phyloP scores from a whole-genome alignment of 352 stramenopile genomes.

The Phytophthora chlamydospora region DNA sequence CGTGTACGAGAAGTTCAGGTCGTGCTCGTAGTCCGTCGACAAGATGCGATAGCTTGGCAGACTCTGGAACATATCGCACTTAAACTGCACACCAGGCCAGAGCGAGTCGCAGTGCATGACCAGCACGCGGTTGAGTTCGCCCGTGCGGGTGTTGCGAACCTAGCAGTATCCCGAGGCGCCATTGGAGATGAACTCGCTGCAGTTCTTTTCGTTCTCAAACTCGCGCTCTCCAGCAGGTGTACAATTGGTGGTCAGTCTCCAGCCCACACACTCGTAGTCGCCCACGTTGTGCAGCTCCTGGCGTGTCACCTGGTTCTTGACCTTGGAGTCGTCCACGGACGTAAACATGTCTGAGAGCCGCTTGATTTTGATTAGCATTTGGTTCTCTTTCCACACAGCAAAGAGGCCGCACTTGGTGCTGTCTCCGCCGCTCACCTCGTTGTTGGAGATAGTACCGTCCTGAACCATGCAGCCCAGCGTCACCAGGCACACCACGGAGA shows the following conservation, averaged over 20 bases:
- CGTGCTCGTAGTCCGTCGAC: constrained; percentile 61
- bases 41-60: constrained; percentile 61
- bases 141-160: constrained; percentile 48
- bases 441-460: constrained; percentile 50
- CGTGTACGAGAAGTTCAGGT: constrained; percentile 46
- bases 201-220: constrained; percentile 47
- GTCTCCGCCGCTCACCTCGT: constrained; percentile 40
- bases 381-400: constrained; percentile 41
- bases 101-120: constrained; percentile 72
- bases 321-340: constrained; percentile 28
- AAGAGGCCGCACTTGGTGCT: constrained; percentile 38
- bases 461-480: constrained; percentile 56
- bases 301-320: constrained; percentile 25
- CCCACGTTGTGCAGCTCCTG: constrained; percentile 39
- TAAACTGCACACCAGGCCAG: constrained; percentile 46
- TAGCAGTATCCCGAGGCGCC: constrained; percentile 64
- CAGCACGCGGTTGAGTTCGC: constrained; percentile 52
- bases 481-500: constrained; percentile 60
- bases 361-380: constrained; percentile 54
- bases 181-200: constrained; percentile 41
- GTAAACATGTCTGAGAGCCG: constrained; percentile 47
- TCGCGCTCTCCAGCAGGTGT: constrained; percentile 47
- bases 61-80: constrained; percentile 61
- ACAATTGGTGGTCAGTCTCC: constrained; percentile 59
- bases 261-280: constrained; percentile 68